A percentile compares a stretch with the other conserved stretches of the same genome.
phyloP scores from a whole-genome alignment of 148 eudicot genomes.

The Rhododendron vialii region DNA sequence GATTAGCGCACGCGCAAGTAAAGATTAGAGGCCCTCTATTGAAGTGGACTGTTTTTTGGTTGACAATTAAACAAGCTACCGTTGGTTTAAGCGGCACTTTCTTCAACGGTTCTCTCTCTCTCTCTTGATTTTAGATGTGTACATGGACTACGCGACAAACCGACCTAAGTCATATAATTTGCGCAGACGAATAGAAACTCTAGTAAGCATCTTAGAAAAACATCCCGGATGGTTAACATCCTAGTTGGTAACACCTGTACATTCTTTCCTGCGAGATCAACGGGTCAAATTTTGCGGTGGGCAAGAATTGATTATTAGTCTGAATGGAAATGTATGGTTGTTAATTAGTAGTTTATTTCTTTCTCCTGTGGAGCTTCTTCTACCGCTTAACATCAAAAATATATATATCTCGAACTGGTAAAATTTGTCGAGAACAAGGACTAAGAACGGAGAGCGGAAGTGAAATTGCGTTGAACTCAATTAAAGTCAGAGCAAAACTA shows the following conservation, averaged over 20 bases:
- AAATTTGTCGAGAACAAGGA: background rate
- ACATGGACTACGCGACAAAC: background rate
- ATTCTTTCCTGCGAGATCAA: background rate
- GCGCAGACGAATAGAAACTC: background rate
- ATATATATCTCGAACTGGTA: background rate
- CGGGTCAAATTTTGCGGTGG: background rate
- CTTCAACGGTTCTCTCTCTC: background rate
- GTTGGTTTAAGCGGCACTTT: constrained; percentile 11
- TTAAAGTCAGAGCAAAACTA: no score
- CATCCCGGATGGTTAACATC: no score
- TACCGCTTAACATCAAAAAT: no score
- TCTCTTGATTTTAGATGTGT: no score
- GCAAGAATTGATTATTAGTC: background rate
- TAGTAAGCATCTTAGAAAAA: no score
- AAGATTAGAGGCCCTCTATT: background rate
- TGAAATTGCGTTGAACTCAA: no score
- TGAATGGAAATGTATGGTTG: background rate
- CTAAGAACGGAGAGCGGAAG: background rate
- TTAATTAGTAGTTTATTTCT: no score
- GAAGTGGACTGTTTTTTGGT: background rate
- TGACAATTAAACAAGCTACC: background rate
- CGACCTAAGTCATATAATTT: background rate
- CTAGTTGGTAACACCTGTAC: background rate
- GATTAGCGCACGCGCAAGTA: background rate
- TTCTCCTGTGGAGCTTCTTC: no score